phyloP scores from a whole-genome alignment of 805 yeast species.

The Candida berthetii region DNA sequence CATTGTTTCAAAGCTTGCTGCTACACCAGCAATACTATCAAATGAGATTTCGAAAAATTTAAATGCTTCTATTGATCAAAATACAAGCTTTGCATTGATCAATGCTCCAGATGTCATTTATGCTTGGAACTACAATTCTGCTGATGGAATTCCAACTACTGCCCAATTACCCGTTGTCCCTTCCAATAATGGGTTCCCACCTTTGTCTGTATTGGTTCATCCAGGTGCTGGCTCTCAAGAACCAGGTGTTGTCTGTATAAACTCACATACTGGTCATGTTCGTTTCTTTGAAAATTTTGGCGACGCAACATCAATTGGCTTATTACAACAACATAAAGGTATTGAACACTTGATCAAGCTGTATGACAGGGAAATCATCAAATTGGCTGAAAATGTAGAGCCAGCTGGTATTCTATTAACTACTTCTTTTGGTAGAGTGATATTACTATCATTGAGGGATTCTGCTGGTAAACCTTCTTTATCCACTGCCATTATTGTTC shows the following conservation, averaged over 20 bases:
- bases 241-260: slow-evolving; percentile 70
- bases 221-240: slow-evolving; percentile 46
- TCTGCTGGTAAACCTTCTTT: slow-evolving; percentile 54
- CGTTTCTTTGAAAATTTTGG: slow-evolving; percentile 72
- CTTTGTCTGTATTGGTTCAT: slow-evolving; percentile 51
- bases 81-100: slow-evolving; percentile 21
- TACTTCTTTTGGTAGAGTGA: slow-evolving; percentile 63
- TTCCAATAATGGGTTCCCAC: slow-evolving; percentile 25
- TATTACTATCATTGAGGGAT: slow-evolving; percentile 60
- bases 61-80: slow-evolving; percentile 23
- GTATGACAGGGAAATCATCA: slow-evolving; percentile 47
- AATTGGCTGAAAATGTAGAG: slow-evolving; percentile 51
- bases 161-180: slow-evolving; percentile 37
- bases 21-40: slow-evolving; percentile 34
- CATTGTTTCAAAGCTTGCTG: slow-evolving; percentile 49
- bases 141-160: slow-evolving; percentile 52
- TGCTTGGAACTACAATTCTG: slow-evolving; percentile 65
- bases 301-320: slow-evolving; percentile 59
- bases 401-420: slow-evolving; percentile 72
- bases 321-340: slow-evolving; percentile 36
- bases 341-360: slow-evolving; percentile 34
- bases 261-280: slow-evolving; percentile 50
- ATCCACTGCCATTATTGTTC: slow-evolving; percentile 15
- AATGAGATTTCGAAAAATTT: slow-evolving; percentile 2
- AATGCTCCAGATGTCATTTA: slow-evolving; percentile 37